phyloP scores from a whole-genome alignment of 2,329 filamentous ascomycete genomes.

The Fusarium paranaense region DNA sequence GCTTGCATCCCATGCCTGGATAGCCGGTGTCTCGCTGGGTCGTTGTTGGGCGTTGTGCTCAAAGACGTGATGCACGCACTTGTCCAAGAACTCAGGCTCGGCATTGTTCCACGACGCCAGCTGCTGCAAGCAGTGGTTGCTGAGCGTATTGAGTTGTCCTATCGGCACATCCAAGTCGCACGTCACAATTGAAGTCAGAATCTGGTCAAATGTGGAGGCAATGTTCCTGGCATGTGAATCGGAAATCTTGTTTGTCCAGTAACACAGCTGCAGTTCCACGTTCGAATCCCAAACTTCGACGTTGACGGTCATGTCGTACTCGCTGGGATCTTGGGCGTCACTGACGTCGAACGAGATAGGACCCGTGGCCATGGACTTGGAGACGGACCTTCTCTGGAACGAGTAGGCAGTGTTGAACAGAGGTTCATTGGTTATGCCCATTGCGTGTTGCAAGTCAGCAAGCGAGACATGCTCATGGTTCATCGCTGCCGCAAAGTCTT shows the following conservation, averaged over 20 bases:
- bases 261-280: constrained; percentile 34
- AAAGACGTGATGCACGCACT: constrained; percentile 57
- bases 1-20: constrained; percentile 59
- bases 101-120: constrained; percentile 43
- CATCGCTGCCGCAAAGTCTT: constrained; percentile 11
- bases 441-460: constrained; percentile 9
- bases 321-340: constrained; percentile 30
- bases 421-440: constrained; percentile 6
- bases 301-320: constrained; percentile 40
- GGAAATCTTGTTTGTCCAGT: constrained; percentile 39
- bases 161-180: not conserved
- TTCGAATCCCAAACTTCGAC: constrained; percentile 37
- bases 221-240: constrained; percentile 35
- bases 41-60: constrained; percentile 47
- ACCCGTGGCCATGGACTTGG: constrained; percentile 20
- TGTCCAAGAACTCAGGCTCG: constrained; percentile 16
- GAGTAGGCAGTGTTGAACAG: constrained; percentile 41
- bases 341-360: constrained; percentile 26
- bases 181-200: constrained; percentile 16
- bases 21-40: constrained; percentile 48
- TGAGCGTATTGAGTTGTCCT: constrained; percentile 34
- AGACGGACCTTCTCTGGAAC: constrained; percentile 30
- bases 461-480: constrained; percentile 20
- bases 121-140: constrained; percentile 18
- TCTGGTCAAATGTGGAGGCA: constrained; percentile 30